Conservation (phyloP, 2,329 filamentous ascomycete species). For the Trichophyton simii region DNA sequence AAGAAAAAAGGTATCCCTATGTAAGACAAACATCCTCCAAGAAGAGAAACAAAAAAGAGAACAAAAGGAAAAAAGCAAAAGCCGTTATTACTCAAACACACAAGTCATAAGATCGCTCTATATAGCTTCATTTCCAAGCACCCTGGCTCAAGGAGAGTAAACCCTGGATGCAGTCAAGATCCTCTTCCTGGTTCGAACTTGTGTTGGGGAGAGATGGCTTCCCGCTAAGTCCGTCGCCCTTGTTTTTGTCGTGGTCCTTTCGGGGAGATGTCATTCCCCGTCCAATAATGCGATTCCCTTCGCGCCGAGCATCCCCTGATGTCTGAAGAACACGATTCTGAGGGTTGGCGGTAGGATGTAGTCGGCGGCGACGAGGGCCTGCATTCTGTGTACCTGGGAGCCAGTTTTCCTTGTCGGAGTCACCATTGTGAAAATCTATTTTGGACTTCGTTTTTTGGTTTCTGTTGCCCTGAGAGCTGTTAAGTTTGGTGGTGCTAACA, state of each 20-base stretch:
- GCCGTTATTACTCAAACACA: neutral
- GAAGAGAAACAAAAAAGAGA: neutral
- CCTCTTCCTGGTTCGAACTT: conserved; percentile 52
- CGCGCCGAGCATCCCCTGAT: conserved; percentile 7
- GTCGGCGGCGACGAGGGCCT: conserved; percentile 27
- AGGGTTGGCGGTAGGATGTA: conserved; percentile 15
- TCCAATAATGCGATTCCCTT: conserved; percentile 3
- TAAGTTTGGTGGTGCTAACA: conserved; percentile 9
- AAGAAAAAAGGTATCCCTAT: neutral
- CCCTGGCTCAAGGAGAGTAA: conserved; percentile 79
- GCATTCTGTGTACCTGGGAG: conserved; percentile 37
- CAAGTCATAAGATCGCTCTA: conserved; percentile 1
- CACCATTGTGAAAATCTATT: conserved; percentile 39
- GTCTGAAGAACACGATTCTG: conserved; percentile 4
- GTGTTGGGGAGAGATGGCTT: neutral
- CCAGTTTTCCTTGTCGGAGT: conserved; percentile 96
- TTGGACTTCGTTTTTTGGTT: neutral
- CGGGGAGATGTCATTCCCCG: neutral
- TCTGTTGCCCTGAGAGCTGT: neutral
- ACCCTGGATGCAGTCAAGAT: conserved; percentile 83
- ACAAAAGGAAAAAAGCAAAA: neutral
- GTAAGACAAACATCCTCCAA: neutral
- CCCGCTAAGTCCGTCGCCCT: neutral
- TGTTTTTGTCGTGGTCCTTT: neutral
- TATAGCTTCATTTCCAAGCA: conserved; percentile 55